Base-by-base conservation (phyloP, 2,329 filamentous ascomycete genomes). In the Cordyceps militaris region DNA sequence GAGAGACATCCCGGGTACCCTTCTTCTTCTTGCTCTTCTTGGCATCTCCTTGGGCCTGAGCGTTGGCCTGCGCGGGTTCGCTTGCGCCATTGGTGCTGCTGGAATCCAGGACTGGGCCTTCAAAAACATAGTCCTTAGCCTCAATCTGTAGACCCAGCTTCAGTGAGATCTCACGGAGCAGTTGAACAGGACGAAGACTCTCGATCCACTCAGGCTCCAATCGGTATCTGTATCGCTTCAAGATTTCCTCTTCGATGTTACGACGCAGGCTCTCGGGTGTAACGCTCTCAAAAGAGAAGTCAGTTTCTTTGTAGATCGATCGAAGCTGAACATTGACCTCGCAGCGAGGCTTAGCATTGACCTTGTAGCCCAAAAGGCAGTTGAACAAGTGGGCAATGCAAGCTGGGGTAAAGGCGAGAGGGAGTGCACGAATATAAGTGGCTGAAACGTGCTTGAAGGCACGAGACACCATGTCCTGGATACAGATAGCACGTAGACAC, bases 391-490 rank as follows among this genome's bases (percentile, higher is more conserved):
- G 94, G 7, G 92, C 80, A 60, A 93, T 76, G 70, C 89, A 93
- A 60, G 89, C 79, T 50, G 89, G 81, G n/a, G 87, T 85, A 61
- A 97, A 86, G 14, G 89, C 85, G 62, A 88, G 80, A 23, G 94
- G 90, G 21, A 97, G 74, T 61, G 88, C 84, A 62, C 88, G 86
- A 61, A 99, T 79, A 70, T 95, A 89, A 65, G 82, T 82, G 70
- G 90, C 86, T 58, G 88, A 82, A 62, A 94, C 79, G 73, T 99
- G 93, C 82, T 99, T 99, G 81, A 97, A 97, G 5, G 89, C 86
- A 76, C 94, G 86, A n/a, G 89, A 82, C 63, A 97, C 82, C 88
- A 97, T 97, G 73, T 99, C 94, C 69, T 96, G 93, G 43, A 90
- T 73, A 61, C 88, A 83, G 38, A 99, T 82, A 58, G 85, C 83